Percentiles rank a stretch among this genome's conserved stretches.
Evolutionary conservation across 108 stramenopile genomes (phyloP).

Genomic region (Nitzschia putrida): DNA sequence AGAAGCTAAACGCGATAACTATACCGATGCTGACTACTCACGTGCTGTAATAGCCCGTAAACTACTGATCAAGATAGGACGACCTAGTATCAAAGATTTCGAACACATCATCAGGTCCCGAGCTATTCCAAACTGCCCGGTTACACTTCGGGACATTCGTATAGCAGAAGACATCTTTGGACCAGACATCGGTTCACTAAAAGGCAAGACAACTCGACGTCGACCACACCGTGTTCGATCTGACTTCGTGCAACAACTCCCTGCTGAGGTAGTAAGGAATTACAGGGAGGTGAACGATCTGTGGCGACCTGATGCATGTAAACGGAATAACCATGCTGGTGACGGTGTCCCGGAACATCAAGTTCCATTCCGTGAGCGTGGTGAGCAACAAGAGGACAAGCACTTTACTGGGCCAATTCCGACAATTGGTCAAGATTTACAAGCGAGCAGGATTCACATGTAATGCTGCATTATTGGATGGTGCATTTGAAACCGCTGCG

Average conservation of each 20-base stretch:
- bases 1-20: not conserved
- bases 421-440: slow-evolving; percentile 9
- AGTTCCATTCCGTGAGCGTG: slow-evolving; percentile 23
- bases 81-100: slow-evolving; percentile 20
- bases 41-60: not conserved
- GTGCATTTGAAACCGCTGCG: slow-evolving; percentile 40
- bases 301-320: not conserved
- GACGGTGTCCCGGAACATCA: slow-evolving; percentile 29
- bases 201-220: not conserved
- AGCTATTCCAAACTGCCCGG: not conserved
- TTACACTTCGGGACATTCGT: not conserved
- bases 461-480: slow-evolving; percentile 18
- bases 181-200: slow-evolving; percentile 15
- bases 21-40: not conserved
- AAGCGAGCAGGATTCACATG: slow-evolving; percentile 18
- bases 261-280: not conserved
- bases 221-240: not conserved
- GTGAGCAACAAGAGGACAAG: not conserved
- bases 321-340: slow-evolving; percentile 36
- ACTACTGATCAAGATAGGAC: not conserved
- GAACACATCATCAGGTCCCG: not conserved
- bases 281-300: no score
- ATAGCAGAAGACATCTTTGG: slow-evolving; percentile 5
- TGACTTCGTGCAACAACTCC: not conserved
- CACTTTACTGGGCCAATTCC: not conserved